Percentiles rank a stretch among this genome's conserved stretches.
These are phyloP conservation scores for Colletotrichum magnum DNA, from an alignment of 2,329 filamentous ascomycete species.

Conservation along the genomic window DNA sequence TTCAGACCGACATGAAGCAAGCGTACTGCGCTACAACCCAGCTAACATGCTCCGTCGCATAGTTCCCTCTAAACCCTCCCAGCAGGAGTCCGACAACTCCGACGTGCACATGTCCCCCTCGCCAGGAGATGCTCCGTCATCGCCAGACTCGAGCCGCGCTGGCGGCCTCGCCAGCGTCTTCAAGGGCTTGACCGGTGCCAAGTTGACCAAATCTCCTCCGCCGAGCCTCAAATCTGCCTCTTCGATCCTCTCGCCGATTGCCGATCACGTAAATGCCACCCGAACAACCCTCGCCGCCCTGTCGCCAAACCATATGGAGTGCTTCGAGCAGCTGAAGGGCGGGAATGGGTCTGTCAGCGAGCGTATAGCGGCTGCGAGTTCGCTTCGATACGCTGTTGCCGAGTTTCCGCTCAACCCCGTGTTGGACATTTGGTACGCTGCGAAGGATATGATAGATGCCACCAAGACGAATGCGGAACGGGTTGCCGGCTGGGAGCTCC, in stretches of 20 bases:
- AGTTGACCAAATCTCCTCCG: conserved; percentile 65
- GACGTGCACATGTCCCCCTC: conserved; percentile 72
- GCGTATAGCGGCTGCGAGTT: conserved; percentile 69
- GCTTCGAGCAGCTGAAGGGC: conserved; percentile 66
- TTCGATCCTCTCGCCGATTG: conserved; percentile 53
- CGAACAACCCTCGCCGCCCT: conserved; percentile 58
- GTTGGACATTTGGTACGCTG: conserved; percentile 76
- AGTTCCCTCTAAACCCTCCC: conserved; percentile 23
- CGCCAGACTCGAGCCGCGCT: conserved; percentile 68
- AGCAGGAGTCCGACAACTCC: conserved; percentile 30
- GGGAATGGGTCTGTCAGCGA: conserved; percentile 63
- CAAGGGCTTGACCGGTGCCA: conserved; percentile 72
- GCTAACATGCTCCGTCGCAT: conserved; percentile 41
- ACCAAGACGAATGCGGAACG: conserved; percentile 68
- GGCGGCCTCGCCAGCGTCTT: conserved; percentile 75
- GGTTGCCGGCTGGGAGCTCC: conserved; percentile 74
- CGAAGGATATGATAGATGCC: conserved; percentile 74
- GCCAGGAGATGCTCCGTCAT: conserved; percentile 69
- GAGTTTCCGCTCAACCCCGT: conserved; percentile 73
- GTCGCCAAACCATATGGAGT: conserved; percentile 66
- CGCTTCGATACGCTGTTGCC: conserved; percentile 68
- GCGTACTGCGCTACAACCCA: conserved; percentile 8
- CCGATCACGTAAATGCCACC: conserved; percentile 61
- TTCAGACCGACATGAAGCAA: conserved; percentile 31
- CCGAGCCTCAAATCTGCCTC: conserved; percentile 57